Percentiles rank a stretch among this genome's conserved stretches.
These are phyloP conservation scores for Dimargaris cristalligena DNA, from an alignment of 192 early-diverging fungal genomes.

Conservation along the genomic window DNA sequence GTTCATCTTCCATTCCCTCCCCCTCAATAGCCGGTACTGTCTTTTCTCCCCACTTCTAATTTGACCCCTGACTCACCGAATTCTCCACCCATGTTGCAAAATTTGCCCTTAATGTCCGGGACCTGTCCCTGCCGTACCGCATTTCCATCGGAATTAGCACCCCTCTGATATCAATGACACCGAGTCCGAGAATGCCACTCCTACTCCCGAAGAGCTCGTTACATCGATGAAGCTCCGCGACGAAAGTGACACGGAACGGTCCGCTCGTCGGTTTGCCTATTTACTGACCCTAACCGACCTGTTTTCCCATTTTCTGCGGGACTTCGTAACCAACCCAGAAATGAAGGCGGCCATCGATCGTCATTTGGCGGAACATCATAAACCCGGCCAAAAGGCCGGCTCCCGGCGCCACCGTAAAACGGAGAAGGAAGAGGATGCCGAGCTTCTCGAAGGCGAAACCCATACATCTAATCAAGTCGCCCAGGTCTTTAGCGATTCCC, in stretches of 20 bases:
- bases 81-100: too few relatives aligned
- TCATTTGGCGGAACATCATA: slow-evolving; percentile 25
- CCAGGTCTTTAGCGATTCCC: slow-evolving; percentile 77
- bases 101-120: too few relatives aligned
- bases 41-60: too few relatives aligned
- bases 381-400: slow-evolving; percentile 11
- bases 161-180: too few relatives aligned
- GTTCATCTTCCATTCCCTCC: too few relatives aligned
- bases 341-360: slow-evolving; percentile 29
- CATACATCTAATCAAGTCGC: slow-evolving; percentile 25
- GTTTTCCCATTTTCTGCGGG: slow-evolving; percentile 51
- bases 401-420: slow-evolving; percentile 81
- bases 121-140: too few relatives aligned
- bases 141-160: too few relatives aligned
- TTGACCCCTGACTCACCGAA: too few relatives aligned
- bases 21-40: too few relatives aligned
- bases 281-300: slow-evolving; percentile 47
- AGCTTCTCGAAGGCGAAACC: slow-evolving; percentile 70
- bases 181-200: too few relatives aligned
- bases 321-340: slow-evolving; percentile 32
- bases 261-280: slow-evolving; percentile 25
- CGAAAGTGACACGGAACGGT: neutral
- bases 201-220: too few relatives aligned
- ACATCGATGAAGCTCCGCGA: too few relatives aligned
- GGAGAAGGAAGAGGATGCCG: slow-evolving; percentile 94